Conservation (phyloP, 2,329 filamentous ascomycete species). For the Cytospora leucostoma region DNA sequence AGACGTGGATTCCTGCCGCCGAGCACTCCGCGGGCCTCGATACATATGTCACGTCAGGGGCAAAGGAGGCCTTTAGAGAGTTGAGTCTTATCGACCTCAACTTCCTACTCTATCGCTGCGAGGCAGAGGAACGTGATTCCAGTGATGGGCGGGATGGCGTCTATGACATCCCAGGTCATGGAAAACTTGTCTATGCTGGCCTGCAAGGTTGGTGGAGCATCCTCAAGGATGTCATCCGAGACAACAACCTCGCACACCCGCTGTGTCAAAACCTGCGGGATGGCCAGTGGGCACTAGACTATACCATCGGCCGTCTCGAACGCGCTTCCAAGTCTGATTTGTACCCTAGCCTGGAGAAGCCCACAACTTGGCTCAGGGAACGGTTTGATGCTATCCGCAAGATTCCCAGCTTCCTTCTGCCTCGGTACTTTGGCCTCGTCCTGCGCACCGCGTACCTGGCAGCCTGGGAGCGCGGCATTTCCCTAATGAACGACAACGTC, state of each 20-base stretch:
- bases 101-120: slow-evolving; percentile 86
- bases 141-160: slow-evolving; percentile 82
- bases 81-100: slow-evolving; percentile 83
- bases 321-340: slow-evolving; percentile 65
- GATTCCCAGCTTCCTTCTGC: slow-evolving; percentile 85
- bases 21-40: slow-evolving; percentile 84
- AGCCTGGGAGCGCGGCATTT: slow-evolving; percentile 74
- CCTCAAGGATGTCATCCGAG: slow-evolving; percentile 76
- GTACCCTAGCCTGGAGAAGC: slow-evolving; percentile 63
- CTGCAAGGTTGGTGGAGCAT: slow-evolving; percentile 99
- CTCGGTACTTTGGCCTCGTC: slow-evolving; percentile 89
- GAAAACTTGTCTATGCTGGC: slow-evolving; percentile 87
- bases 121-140: slow-evolving; percentile 80
- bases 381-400: slow-evolving; percentile 83
- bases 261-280: slow-evolving; percentile 90
- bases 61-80: slow-evolving; percentile 73
- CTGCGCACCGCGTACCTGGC: slow-evolving; percentile 86
- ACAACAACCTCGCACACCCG: slow-evolving; percentile 91
- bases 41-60: slow-evolving; percentile 81
- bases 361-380: slow-evolving; percentile 77
- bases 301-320: slow-evolving; percentile 76
- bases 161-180: slow-evolving; percentile 82
- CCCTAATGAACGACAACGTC: slow-evolving; percentile 77
- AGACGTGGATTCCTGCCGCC: slow-evolving; percentile 90
- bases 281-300: slow-evolving; percentile 91